Conservation (phyloP, 106 monocot genomes). For the Dendrobium chrysotoxum region DNA sequence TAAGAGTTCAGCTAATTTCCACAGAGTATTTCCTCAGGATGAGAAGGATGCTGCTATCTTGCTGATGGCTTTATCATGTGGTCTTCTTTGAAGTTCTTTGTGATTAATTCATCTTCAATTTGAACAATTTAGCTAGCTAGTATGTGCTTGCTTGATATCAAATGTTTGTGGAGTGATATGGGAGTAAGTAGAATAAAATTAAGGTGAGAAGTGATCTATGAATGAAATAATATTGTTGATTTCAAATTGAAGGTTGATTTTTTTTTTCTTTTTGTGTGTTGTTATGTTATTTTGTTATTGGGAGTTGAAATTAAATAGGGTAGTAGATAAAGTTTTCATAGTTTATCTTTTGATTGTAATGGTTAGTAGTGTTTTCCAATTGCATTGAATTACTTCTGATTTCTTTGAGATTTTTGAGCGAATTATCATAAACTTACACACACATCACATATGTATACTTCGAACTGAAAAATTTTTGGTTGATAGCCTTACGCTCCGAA, state of each 20-base stretch:
- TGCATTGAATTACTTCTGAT: too few relatives aligned
- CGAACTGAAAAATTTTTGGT: too few relatives aligned
- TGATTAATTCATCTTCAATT: neutral
- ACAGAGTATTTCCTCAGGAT: constrained; percentile 58
- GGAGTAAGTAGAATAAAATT: neutral
- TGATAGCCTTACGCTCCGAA: too few relatives aligned
- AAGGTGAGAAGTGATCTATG: neutral
- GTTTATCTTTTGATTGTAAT: too few relatives aligned
- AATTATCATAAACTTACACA: too few relatives aligned
- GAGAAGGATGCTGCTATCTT: constrained; percentile 83
- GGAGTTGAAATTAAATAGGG: too few relatives aligned
- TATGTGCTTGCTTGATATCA: neutral
- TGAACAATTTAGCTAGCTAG: neutral
- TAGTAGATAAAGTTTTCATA: too few relatives aligned
- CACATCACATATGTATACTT: too few relatives aligned
- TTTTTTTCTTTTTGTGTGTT: too few relatives aligned
- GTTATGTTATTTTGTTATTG: too few relatives aligned
- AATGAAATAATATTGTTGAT: neutral
- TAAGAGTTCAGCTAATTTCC: constrained; percentile 14
- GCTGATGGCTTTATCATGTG: constrained; percentile 77
- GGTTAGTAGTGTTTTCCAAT: too few relatives aligned
- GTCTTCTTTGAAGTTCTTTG: constrained; percentile 27
- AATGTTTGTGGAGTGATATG: neutral
- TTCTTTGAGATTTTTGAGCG: too few relatives aligned
- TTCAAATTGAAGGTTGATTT: neutral